Evolutionary conservation across 305 asterid species (phyloP).

Genomic region (Withania somnifera): DNA sequence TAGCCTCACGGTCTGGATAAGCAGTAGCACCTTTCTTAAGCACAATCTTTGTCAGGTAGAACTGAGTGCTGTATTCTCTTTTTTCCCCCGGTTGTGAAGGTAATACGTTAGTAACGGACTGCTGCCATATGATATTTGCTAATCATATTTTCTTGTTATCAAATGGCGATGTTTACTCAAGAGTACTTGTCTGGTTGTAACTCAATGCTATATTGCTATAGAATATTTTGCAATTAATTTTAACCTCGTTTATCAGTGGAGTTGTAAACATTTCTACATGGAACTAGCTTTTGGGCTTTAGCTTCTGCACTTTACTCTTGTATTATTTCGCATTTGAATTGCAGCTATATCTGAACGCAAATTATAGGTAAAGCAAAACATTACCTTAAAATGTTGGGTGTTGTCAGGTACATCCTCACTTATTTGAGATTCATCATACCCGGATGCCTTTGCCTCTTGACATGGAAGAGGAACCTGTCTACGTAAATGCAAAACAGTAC

Average conservation of each 20-base stretch:
- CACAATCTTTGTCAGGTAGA: neutral
- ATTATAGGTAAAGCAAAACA: neutral
- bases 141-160: neutral
- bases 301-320: neutral
- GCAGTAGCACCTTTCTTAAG: neutral
- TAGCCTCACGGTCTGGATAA: neutral
- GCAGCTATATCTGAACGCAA: neutral
- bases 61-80: neutral
- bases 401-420: conserved; percentile 51
- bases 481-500: conserved; percentile 73
- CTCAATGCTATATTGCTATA: neutral
- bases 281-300: neutral
- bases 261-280: neutral
- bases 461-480: conserved; percentile 78
- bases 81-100: neutral
- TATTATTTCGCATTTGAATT: neutral
- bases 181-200: neutral
- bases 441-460: conserved; percentile 74
- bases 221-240: neutral
- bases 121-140: neutral
- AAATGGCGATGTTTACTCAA: neutral
- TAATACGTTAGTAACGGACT: neutral
- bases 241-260: neutral
- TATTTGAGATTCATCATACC: conserved; percentile 46
- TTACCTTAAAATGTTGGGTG: neutral